Percentiles rank a stretch among this genome's conserved stretches.
These are phyloP conservation scores for Globisporangium sylvaticum DNA, from an alignment of 352 stramenopile genomes.

Conservation along the genomic window DNA sequence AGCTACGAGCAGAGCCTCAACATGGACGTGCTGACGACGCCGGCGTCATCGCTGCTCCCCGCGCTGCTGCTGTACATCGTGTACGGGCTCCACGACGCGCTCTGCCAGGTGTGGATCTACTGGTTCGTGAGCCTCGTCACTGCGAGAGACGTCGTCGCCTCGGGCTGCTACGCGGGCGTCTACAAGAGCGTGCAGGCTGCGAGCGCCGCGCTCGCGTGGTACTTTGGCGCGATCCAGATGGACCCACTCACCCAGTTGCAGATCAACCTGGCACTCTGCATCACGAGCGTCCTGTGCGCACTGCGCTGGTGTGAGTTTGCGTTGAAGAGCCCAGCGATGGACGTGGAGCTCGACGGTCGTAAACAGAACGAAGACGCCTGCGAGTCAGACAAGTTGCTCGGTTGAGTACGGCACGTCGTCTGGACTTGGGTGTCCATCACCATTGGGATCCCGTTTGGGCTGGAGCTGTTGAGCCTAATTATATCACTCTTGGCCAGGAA, in stretches of 20 bases:
- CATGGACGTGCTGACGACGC: constrained; percentile 21
- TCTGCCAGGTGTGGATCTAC: constrained; percentile 78
- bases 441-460: not conserved
- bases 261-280: constrained; percentile 33
- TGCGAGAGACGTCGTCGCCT: constrained; percentile 27
- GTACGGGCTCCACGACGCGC: constrained; percentile 69
- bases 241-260: constrained; percentile 24
- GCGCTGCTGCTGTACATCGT: constrained; percentile 52
- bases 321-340: not conserved
- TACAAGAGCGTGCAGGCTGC: constrained; percentile 68
- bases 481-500: not conserved
- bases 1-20: constrained; percentile 20
- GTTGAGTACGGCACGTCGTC: not conserved
- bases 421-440: not conserved
- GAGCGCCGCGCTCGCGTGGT: constrained; percentile 34
- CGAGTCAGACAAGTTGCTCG: not conserved
- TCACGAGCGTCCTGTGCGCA: constrained; percentile 18
- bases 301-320: constrained; percentile 6
- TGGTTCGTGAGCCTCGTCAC: constrained; percentile 69
- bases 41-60: not conserved
- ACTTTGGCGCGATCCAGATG: constrained; percentile 25
- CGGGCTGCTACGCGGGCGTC: constrained; percentile 46
- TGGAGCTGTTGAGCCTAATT: not conserved
- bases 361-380: not conserved
- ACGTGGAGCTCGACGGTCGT: not conserved